Evolutionary conservation across 805 yeast genomes (phyloP), one percentile per base, ranked within the genome.

Genomic region (Saturnispora bothae): DNA sequence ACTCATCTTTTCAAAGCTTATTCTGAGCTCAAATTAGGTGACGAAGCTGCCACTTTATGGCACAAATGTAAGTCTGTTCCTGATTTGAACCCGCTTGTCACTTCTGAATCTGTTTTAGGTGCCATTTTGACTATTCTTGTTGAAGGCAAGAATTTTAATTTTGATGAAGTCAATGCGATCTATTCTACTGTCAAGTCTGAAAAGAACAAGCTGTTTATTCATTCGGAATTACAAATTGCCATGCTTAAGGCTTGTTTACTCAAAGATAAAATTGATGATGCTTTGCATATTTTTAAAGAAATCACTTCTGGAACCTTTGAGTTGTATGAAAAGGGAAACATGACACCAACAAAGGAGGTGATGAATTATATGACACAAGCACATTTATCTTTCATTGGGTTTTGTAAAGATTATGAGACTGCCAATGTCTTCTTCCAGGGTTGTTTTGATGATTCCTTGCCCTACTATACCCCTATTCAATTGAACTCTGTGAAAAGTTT

Each of bases 301-400:
- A 57, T 82, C 43, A 73, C 79, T 47, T 62, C 65, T 33, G 63
- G 65, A 22, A 64, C 71, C 27, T 71, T 72, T 29, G 33, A 46
- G 16, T 48, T 49, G 15, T 51, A 48, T 38, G 43, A 42, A 5
- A 41, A 37, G 10, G 44, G 47, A 21, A 45, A 49, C 28, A 17
- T 33, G 12, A 36, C 37, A 4, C 56, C 57, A 16, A 48, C 59
- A n/a, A 42, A 46, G 10, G 49, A 62, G 59, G 53, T 60, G 63
- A 47, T 43, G 33, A 67, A 74, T 31, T 70, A 78, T 25, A 61
- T 82, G 56, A 70, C 80, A 17, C 83, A 78, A 51, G 78, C 83
- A 33, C 95, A 84, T 62, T 66, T 82, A 43, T 66, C 78, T 4
- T 83, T 84, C 49, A 76, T 84, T 51, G 92, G 92, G 33, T 75